Percentiles rank a stretch among this genome's conserved stretches.
Evolutionary conservation across 495 filamentous ascomycete species (phyloP).

Genomic region (Aspergillus wentii): DNA sequence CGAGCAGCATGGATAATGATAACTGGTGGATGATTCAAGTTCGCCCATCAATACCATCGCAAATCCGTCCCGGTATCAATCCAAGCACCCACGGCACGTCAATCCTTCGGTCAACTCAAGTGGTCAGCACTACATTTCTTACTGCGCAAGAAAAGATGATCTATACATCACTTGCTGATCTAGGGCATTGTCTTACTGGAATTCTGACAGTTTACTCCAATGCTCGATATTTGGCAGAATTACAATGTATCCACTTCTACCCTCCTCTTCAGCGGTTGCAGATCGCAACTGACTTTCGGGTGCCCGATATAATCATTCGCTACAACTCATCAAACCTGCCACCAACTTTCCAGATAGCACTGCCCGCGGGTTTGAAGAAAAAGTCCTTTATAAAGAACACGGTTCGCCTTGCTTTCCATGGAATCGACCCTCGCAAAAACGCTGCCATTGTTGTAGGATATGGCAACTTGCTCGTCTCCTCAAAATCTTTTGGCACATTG

Average conservation of each 20-base stretch:
- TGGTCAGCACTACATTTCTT: constrained; percentile 22
- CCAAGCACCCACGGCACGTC: constrained; percentile 3
- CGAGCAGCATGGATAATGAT: constrained; percentile 68
- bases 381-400: constrained; percentile 29
- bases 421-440: constrained; percentile 29
- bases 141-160: constrained; percentile 11
- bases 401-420: constrained; percentile 36
- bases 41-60: constrained; percentile 16
- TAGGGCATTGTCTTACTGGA: constrained; percentile 35
- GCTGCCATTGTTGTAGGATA: constrained; percentile 36
- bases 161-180: constrained; percentile 29
- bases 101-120: constrained; percentile 19
- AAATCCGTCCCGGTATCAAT: constrained; percentile 3
- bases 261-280: constrained; percentile 32
- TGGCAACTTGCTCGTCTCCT: constrained; percentile 23
- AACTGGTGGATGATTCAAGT: constrained; percentile 70
- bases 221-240: constrained; percentile 30
- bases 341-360: constrained; percentile 21
- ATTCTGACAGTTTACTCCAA: constrained; percentile 39
- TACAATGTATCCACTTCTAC: constrained; percentile 24
- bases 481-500: constrained; percentile 20
- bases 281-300: constrained; percentile 21
- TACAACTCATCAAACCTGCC: constrained; percentile 30
- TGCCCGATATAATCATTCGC: constrained; percentile 33
- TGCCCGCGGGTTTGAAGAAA: constrained; percentile 22